A percentile compares a stretch with the other conserved stretches of the same genome.
phyloP scores from a whole-genome alignment of 2,329 filamentous ascomycete genomes.

The Ceratocystis albifundus region DNA sequence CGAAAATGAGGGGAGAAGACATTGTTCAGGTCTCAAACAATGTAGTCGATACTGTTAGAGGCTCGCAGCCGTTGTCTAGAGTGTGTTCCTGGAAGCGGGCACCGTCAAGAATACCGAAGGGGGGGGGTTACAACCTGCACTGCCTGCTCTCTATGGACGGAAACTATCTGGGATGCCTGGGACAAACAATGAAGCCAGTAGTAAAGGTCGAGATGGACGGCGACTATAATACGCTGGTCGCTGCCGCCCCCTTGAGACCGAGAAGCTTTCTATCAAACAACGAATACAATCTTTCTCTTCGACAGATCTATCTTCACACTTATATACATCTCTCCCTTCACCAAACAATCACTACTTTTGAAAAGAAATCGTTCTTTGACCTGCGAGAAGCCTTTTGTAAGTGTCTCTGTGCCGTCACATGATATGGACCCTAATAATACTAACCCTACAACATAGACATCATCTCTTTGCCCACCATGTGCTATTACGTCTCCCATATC shows the following conservation, averaged over 20 bases:
- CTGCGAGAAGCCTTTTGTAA: not conserved
- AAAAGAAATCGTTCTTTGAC: too few species aligned
- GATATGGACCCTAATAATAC: constrained; percentile 29
- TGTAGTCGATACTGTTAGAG: not conserved
- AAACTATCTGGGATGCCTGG: not conserved
- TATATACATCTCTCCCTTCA: not conserved
- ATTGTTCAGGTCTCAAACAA: not conserved
- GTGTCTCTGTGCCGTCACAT: not conserved
- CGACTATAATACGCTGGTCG: not conserved
- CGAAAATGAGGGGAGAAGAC: not conserved
- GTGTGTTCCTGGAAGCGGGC: constrained; percentile 8
- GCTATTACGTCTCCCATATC: constrained; percentile 32
- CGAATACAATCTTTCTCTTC: not conserved
- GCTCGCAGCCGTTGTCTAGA: not conserved
- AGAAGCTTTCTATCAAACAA: not conserved
- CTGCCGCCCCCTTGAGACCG: not conserved
- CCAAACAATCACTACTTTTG: not conserved
- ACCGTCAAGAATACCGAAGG: not conserved
- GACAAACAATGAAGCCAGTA: not conserved
- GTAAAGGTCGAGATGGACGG: not conserved
- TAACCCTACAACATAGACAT: constrained; percentile 15
- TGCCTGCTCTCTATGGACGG: not conserved
- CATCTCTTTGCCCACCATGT: constrained; percentile 28
- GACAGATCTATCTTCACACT: not conserved
- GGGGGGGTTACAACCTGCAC: too few species aligned